Base-by-base conservation (phyloP, 2,329 filamentous ascomycete species). In the Zasmidium cellare region DNA sequence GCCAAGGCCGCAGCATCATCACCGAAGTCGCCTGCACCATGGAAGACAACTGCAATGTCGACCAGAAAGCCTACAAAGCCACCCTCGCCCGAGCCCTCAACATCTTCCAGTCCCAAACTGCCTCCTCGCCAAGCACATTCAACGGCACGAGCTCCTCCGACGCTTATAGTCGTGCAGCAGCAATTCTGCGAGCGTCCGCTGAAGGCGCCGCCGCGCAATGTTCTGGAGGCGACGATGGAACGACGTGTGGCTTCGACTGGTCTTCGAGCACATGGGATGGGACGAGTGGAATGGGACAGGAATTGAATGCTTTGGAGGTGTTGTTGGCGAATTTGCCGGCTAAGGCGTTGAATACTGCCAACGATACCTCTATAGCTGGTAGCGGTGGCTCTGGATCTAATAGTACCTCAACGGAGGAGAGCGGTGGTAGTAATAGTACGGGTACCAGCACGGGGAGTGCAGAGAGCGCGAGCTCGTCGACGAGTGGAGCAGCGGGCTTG, bases 51-150 rank as follows among this genome's bases (percentile, higher is more conserved):
- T 93, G 90, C 77, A 87, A 87, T 57, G 79, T 83, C 49, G 90
- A 93, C 67, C 89, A 91, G 79, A 74, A 84, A 59, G 84, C 84
- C 1, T 92, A 88, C 82, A 90, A 90, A 74, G 87, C 87, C 41
- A 86, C 87, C 57, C 77, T 90, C 18, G 80, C 85, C 2, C 65
- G 67, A 3, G 66, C 60, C 2, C 51, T 69, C 3, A 61, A 55
- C 3, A 53, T 55, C 24, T 35, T 54, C 7, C 54, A 50, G 7
- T 47, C 53, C 18, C 53, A 67, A 14, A 60, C 58, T 11, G 12
- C 20, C 7, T 45, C 58, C 18, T 47, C 47, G 7, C 45, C 20
- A 12, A 46, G 28, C 12, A 47, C 51, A 1, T 86, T 57, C 75
- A 82, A 68, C 76, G 79, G 2, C 75, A 78, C 1, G 74, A 79